Conservation (phyloP, 352 stramenopile species). For the Phytophthora meadii region DNA sequence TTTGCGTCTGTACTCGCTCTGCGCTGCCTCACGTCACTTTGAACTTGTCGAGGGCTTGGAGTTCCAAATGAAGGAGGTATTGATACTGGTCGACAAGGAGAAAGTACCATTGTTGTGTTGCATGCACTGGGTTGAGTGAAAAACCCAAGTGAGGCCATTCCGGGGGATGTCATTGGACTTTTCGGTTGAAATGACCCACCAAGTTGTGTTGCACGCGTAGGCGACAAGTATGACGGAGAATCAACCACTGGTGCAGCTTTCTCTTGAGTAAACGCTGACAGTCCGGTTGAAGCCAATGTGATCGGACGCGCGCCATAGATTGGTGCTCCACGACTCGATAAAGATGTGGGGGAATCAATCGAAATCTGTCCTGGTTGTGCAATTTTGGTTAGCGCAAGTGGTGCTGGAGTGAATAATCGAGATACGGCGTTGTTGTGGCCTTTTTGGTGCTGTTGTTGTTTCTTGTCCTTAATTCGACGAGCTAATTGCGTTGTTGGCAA, state of each 20-base stretch:
- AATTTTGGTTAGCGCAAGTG: conserved; percentile 3
- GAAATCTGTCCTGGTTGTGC: conserved; percentile 6
- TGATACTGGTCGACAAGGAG: conserved; percentile 20
- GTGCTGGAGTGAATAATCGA: conserved; percentile 23
- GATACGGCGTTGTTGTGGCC: conserved; percentile 17
- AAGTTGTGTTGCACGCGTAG: conserved; percentile 15
- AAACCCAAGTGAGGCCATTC: conserved; percentile 8
- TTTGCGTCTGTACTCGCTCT: conserved; percentile 15
- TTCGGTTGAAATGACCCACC: conserved; percentile 32
- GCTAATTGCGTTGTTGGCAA: conserved; percentile 51
- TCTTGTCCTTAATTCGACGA: conserved; percentile 60
- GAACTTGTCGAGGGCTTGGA: conserved; percentile 16
- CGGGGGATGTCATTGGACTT: neutral
- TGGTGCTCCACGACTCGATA: conserved; percentile 15
- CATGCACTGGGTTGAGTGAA: conserved; percentile 1
- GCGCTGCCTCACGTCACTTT: conserved; percentile 2
- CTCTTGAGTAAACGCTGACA: conserved; percentile 5
- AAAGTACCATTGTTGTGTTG: neutral
- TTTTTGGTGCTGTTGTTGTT: conserved; percentile 42
- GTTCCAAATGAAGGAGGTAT: neutral
- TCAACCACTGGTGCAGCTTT: neutral
- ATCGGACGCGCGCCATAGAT: conserved; percentile 13
- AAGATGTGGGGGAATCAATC: conserved; percentile 4
- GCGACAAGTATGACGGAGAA: conserved; percentile 4
- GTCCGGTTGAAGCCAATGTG: conserved; percentile 4